Conservation (phyloP, 148 eudicot genomes). For the Amaranthus hypochondriacus region DNA sequence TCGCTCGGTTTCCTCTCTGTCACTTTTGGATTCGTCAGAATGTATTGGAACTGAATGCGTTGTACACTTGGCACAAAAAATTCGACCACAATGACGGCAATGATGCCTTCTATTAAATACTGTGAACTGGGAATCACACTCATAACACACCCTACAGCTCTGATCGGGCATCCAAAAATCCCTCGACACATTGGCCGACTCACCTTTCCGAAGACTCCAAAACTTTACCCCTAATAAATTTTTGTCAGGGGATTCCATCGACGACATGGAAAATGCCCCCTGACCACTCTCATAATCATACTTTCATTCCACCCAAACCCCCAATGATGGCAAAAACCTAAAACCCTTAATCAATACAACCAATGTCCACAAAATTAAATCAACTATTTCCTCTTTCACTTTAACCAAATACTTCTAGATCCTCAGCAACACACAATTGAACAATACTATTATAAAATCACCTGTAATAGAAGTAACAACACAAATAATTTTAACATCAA, state of each 20-base stretch:
- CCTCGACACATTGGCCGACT: conserved; percentile 56
- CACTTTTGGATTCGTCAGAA: conserved; percentile 35
- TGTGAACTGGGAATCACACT: conserved; percentile 75
- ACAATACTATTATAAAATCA: neutral
- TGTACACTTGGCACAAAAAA: conserved; percentile 88
- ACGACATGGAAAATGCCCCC: conserved; percentile 42
- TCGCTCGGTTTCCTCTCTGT: conserved; percentile 50
- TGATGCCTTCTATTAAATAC: conserved; percentile 83
- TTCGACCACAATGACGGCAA: conserved; percentile 81
- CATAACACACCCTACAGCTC: conserved; percentile 81
- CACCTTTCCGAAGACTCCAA: conserved; percentile 61
- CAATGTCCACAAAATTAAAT: neutral
- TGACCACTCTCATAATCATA: conserved; percentile 54
- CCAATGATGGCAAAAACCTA: conserved; percentile 13
- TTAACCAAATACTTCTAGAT: conserved; percentile 2
- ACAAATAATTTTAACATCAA: neutral
- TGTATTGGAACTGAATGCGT: conserved; percentile 53
- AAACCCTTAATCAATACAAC: neutral
- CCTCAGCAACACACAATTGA: conserved; percentile 11
- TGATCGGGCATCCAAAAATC: conserved; percentile 97
- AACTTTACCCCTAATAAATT: conserved; percentile 52
- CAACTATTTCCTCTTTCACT: conserved; percentile 5
- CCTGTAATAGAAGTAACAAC: conserved; percentile 1
- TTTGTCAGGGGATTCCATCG: conserved; percentile 64
- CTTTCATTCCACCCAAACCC: conserved; percentile 32